These are phyloP conservation scores for Botrytis sinoallii DNA, from an alignment of 2,329 filamentous ascomycete genomes.

Conservation along the genomic window DNA sequence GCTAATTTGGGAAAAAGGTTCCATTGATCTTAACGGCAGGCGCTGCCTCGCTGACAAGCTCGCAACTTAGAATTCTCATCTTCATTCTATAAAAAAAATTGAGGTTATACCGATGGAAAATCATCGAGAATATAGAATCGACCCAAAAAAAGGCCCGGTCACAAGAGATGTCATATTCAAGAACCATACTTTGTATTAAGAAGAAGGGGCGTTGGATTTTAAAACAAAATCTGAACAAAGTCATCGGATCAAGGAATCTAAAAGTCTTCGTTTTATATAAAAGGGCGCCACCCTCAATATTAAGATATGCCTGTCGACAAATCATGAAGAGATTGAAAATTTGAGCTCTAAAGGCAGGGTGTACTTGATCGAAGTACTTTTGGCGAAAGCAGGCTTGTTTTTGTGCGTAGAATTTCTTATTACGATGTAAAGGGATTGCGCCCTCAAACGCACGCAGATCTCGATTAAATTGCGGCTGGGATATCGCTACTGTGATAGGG, in stretches of 20 bases:
- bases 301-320: neutral
- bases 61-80: neutral
- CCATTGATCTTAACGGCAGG: neutral
- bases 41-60: neutral
- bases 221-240: neutral
- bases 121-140: neutral
- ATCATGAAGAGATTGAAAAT: neutral
- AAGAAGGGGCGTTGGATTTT: neutral
- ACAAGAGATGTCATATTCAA: neutral
- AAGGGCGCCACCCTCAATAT: neutral
- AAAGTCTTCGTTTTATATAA: neutral
- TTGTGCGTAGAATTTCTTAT: neutral
- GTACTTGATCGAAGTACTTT: neutral
- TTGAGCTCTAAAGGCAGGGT: neutral
- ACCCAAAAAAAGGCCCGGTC: neutral
- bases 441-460: neutral
- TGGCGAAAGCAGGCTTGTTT: neutral
- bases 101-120: neutral
- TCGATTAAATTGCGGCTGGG: neutral
- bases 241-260: neutral
- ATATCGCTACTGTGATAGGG: neutral
- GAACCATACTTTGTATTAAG: neutral
- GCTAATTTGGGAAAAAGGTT: neutral
- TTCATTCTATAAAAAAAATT: neutral
- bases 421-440: accelerated